Percentiles rank a stretch among this genome's conserved stretches.
phyloP scores from a whole-genome alignment of 257 asterid species.

The Solanum ossicruentum region DNA sequence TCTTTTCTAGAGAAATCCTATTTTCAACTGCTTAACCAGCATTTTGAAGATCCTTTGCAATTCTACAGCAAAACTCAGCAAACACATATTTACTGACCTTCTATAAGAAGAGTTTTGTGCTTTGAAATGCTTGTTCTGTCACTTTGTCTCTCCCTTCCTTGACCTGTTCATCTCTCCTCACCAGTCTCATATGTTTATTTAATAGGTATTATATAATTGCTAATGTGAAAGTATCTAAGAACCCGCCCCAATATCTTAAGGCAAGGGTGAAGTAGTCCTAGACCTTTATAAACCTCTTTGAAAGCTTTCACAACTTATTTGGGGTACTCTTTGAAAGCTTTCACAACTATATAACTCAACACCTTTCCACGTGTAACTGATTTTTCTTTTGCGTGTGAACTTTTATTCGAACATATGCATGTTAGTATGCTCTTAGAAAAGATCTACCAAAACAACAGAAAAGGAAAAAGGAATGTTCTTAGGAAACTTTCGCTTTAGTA shows the following conservation, averaged over 20 bases:
- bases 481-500: not conserved
- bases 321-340: not conserved
- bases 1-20: not conserved
- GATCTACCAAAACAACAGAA: not conserved
- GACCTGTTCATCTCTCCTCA: not conserved
- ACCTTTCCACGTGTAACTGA: not conserved
- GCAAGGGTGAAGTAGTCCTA: not conserved
- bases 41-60: not conserved
- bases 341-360: not conserved
- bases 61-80: not conserved
- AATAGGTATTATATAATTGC: not conserved
- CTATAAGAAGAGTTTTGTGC: not conserved
- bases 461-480: not conserved
- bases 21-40: not conserved
- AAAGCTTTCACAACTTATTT: not conserved
- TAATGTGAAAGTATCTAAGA: not conserved
- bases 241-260: not conserved
- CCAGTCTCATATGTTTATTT: not conserved
- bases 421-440: not conserved
- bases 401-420: not conserved
- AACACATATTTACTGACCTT: not conserved
- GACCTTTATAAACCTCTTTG: not conserved
- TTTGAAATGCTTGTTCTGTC: not conserved
- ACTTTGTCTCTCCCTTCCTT: not conserved
- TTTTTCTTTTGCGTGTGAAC: not conserved